These are phyloP conservation scores for Spongospora subterranea DNA, from an alignment of 208 protist species.

Conservation along the genomic window DNA sequence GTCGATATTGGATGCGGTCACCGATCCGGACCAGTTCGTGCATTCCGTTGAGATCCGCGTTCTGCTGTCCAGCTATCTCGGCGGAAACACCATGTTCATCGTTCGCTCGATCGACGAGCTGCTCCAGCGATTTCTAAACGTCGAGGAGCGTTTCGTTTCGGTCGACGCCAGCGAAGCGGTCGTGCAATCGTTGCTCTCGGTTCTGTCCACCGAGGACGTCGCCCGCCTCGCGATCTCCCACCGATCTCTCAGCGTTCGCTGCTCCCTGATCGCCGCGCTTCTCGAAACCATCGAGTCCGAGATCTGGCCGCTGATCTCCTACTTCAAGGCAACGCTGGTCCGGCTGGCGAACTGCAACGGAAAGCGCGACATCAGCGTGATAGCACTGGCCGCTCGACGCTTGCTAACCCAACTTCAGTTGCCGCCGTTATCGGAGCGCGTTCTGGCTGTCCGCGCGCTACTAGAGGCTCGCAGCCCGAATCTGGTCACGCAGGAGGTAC, in stretches of 20 bases:
- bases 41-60: neutral
- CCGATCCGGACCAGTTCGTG: neutral
- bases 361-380: neutral
- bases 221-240: neutral
- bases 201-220: neutral
- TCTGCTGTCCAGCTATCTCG: neutral
- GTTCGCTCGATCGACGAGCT: neutral
- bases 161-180: neutral
- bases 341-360: neutral
- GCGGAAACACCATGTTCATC: neutral
- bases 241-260: neutral
- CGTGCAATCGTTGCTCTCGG: neutral
- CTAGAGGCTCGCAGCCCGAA: neutral
- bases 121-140: neutral
- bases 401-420: neutral
- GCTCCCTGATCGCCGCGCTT: neutral
- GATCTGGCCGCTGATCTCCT: neutral
- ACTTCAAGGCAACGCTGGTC: neutral
- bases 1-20: neutral
- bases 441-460: neutral
- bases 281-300: neutral
- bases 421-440: neutral
- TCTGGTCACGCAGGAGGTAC: neutral
- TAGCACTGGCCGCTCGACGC: neutral
- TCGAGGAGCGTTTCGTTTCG: slow-evolving; percentile 3